Conservation (phyloP, 768 basidiomycete genomes). For the Leccinum fibrillosum region DNA sequence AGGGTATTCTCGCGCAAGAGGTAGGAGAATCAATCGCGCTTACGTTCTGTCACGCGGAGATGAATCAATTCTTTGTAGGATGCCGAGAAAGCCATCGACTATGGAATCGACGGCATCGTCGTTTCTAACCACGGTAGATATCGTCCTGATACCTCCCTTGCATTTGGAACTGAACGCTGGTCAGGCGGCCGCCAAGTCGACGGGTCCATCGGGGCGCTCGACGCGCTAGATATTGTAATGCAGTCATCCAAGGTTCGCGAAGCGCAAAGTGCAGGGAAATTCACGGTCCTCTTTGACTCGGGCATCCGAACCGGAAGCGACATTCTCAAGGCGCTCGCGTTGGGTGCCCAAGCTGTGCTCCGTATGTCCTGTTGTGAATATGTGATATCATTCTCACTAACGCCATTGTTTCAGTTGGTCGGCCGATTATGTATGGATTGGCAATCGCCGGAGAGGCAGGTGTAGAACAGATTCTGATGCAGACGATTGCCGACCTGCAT, state of each 20-base stretch:
- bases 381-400: neutral
- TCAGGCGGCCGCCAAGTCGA: conserved; percentile 74
- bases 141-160: neutral
- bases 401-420: conserved; percentile 28
- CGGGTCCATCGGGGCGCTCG: conserved; percentile 71
- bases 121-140: conserved; percentile 75
- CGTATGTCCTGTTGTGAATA: conserved; percentile 24
- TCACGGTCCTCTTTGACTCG: conserved; percentile 69
- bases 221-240: conserved; percentile 66
- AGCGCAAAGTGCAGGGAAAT: conserved; percentile 55
- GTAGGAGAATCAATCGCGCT: neutral
- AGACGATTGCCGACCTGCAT: conserved; percentile 41
- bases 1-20: conserved; percentile 37
- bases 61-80: conserved; percentile 23
- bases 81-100: conserved; percentile 57
- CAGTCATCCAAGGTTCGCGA: conserved; percentile 54
- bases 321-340: conserved; percentile 51
- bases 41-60: neutral
- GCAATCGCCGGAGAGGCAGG: conserved; percentile 46
- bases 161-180: neutral
- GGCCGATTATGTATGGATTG: conserved; percentile 47
- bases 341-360: conserved; percentile 54
- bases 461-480: conserved; percentile 46
- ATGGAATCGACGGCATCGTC: conserved; percentile 67
- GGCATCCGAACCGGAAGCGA: conserved; percentile 56